Evolutionary conservation across 768 basidiomycete species (phyloP), one percentile per base, ranked within the genome.

Genomic region (Coprinellus aureogranulatus): DNA sequence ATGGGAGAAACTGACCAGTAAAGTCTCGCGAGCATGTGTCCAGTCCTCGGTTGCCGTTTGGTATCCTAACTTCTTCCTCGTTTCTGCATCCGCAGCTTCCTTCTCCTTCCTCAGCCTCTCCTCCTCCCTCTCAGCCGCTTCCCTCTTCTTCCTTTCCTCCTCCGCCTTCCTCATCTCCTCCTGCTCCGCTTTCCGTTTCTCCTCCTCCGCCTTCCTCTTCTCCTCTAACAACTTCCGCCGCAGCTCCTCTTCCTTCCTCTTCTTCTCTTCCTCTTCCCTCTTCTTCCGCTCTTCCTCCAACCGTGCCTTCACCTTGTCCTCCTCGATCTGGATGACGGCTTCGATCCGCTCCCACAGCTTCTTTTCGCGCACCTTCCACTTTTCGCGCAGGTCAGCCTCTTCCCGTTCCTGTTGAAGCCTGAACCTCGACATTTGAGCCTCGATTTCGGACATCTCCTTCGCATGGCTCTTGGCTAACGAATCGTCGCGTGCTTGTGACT

Each of bases 21-120:
- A 73, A 37, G 72, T 75, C 26, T 71, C 68, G 20, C 88, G 79
- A 9, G 83, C 85, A 28, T 75, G 68, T 42, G 68, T 62, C 89
- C 89, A 92, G 63, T 92, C 89, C 20, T 86, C 83, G 39, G 77
- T 76, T 11, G 84, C 75, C 0, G 80, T 79, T 1, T 77, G 75
- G 67, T 88, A 69, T 11, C 84, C 87, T 14, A 86, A 57, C 22
- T 62, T 65, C 53, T 23, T 26, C 55, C 54, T 46, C 12, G 45
- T 42, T 27, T 55, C 76, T 72, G 47, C 39, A 22, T 59, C 42
- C 41, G 68, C 68, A 50, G 68, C 71, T 55, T 73, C 72, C 54
- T 72, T 68, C 41, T 45, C 39, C 30, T 70, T 68, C 53, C 69
- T 66, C 53, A 74, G 71, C 59, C 70, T 76, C 58, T 68, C 72